Evolutionary conservation across 768 basidiomycete species (phyloP).

Genomic region (Leccinum barrowsii): DNA sequence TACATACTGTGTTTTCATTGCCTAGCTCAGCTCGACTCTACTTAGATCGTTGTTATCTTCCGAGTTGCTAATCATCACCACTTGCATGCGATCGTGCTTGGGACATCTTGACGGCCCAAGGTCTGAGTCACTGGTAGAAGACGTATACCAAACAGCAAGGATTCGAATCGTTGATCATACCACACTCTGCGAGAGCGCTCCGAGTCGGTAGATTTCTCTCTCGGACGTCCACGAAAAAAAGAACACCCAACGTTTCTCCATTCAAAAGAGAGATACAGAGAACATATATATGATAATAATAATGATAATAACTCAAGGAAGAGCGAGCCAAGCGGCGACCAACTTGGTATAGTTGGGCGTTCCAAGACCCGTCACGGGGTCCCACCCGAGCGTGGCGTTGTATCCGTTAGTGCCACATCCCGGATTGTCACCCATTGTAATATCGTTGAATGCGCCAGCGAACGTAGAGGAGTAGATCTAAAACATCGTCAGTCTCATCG

Average conservation of each 20-base stretch:
- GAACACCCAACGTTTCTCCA: too few relatives aligned
- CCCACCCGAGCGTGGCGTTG: constrained; percentile 24
- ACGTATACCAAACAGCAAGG: too few relatives aligned
- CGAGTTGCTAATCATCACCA: constrained; percentile 4
- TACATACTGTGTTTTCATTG: background rate
- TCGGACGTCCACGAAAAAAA: too few relatives aligned
- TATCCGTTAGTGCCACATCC: constrained; percentile 29
- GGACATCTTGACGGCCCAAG: too few relatives aligned
- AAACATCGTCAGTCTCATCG: background rate
- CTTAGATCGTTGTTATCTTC: background rate
- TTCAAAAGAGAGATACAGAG: too few relatives aligned
- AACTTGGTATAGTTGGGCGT: constrained; percentile 49
- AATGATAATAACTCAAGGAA: constrained; percentile 28
- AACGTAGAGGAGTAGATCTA: constrained; percentile 22
- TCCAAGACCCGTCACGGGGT: constrained; percentile 35
- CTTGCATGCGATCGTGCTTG: background rate
- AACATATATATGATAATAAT: too few relatives aligned
- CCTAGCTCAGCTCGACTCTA: background rate
- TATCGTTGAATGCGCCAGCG: constrained; percentile 18
- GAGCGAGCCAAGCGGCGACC: constrained; percentile 36
- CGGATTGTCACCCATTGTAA: constrained; percentile 21
- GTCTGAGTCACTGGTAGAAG: too few relatives aligned
- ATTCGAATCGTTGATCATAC: too few relatives aligned
- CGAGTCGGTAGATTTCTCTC: too few relatives aligned
- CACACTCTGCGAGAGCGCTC: too few relatives aligned